Base-by-base conservation (phyloP, 2,329 filamentous ascomycete species). In the Ophiostoma quercus region DNA sequence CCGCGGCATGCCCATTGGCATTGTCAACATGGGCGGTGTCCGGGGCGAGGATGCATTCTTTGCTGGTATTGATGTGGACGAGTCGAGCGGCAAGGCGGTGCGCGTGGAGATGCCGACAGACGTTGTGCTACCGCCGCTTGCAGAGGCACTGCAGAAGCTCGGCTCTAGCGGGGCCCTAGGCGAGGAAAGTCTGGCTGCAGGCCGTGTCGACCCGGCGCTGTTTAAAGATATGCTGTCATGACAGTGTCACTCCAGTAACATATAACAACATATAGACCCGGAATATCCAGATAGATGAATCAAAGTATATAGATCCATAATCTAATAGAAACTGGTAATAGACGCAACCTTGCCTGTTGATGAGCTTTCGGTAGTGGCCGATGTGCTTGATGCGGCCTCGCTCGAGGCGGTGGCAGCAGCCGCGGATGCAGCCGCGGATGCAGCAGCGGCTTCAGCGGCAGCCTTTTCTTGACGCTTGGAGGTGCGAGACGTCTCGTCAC, bases 21-120 rank as follows among this genome's bases (percentile, higher is more conserved):
- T 97, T 60, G 81, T 97, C 71, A 98, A 97, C 76, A 84, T 97
- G 71, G 91, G 92, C n/a, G 91, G 92, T 11, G 88, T 93, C 34
- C 84, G 92, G 74, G 90, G 91, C 19, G 91, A 96, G 76, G 89
- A 92, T n/a, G 80, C 80, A 3, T 89, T 94, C 74, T 92, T 92
- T 74, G 79, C 78, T 2, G 81, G 85, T 71, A 74, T 91, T 63
- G 79, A 84, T n/a, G 80, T 82, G 1, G 76, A 77, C 2, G 85
- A 87, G 73, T 74, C 74, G 5, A 87, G 87, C 16, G 80, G 80
- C 74, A 78, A 80, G 62, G 85, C 84, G 7, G 84, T 87, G 22
- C 82, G 88, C 75, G 79, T 86, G 25, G 86, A 89, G 69, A 78
- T 87, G 72, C 81, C 84, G 63, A 88, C 85, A 1, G 84, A 89